A percentile compares a stretch with the other conserved stretches of the same genome.
These are phyloP conservation scores for Hypoxylon sp. DNA, from an alignment of 2,329 filamentous ascomycete species.

Conservation along the genomic window DNA sequence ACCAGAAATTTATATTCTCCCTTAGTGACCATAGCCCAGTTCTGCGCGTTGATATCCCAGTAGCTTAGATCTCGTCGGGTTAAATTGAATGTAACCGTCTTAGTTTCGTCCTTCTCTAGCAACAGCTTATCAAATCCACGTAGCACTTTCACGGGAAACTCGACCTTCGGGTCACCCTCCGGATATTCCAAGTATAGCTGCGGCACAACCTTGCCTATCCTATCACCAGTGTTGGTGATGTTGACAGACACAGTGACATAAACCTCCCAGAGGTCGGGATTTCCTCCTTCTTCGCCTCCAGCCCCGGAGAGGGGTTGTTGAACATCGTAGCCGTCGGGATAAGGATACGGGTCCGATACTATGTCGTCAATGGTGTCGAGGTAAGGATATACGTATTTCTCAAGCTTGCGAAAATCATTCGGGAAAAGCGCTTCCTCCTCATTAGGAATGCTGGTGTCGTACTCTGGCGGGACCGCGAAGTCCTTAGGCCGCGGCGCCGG, in stretches of 20 bases:
- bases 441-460: slow-evolving; percentile 69
- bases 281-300: slow-evolving; percentile 78
- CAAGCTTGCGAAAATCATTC: slow-evolving; percentile 69
- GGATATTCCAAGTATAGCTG: slow-evolving; percentile 66
- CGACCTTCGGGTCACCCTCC: slow-evolving; percentile 55
- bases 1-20: slow-evolving; percentile 60
- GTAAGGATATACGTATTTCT: slow-evolving; percentile 83
- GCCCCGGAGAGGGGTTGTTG: slow-evolving; percentile 70
- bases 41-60: slow-evolving; percentile 77
- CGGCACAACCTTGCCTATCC: slow-evolving; percentile 61
- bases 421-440: slow-evolving; percentile 74
- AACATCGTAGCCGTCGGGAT: slow-evolving; percentile 69
- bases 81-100: slow-evolving; percentile 70
- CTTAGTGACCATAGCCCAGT: slow-evolving; percentile 75
- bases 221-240: slow-evolving; percentile 68
- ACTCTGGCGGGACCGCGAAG: slow-evolving; percentile 65
- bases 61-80: slow-evolving; percentile 80
- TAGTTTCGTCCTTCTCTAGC: slow-evolving; percentile 68
- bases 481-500: slow-evolving; percentile 60
- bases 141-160: slow-evolving; percentile 78
- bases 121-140: slow-evolving; percentile 80
- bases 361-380: slow-evolving; percentile 66
- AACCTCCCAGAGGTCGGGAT: slow-evolving; percentile 74
- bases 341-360: slow-evolving; percentile 60
- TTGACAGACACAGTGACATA: slow-evolving; percentile 66